These are phyloP conservation scores for Eremomyces bilateralis DNA, from an alignment of 495 filamentous ascomycete species.

Conservation along the genomic window DNA sequence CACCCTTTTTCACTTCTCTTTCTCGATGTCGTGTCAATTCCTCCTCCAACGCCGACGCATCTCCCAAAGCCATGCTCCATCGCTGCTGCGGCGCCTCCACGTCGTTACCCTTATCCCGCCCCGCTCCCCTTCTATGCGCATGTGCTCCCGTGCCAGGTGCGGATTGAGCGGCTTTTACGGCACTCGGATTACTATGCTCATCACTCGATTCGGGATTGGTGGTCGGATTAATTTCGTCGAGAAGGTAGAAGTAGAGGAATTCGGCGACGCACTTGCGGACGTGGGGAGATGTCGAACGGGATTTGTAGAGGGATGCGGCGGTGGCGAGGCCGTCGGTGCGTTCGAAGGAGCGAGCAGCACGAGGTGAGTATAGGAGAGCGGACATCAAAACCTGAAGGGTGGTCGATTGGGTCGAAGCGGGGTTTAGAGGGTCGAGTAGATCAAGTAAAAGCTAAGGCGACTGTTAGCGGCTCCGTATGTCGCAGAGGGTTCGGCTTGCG, in stretches of 20 bases:
- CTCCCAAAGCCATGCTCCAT: too few relatives aligned
- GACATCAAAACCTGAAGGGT: constrained; percentile 79
- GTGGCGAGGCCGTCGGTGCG: constrained; percentile 79
- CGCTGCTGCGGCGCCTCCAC: too few relatives aligned
- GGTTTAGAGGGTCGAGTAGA: constrained; percentile 81
- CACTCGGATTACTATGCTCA: too few relatives aligned
- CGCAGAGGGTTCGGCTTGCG: too few relatives aligned
- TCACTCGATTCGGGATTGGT: too few relatives aligned
- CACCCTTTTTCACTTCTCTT: constrained; percentile 10
- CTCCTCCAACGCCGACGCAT: constrained; percentile 21
- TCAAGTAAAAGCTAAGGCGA: constrained; percentile 58
- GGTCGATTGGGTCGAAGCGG: constrained; percentile 72
- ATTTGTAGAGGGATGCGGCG: constrained; percentile 84
- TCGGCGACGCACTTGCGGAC: constrained; percentile 88
- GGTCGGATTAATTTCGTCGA: too few relatives aligned
- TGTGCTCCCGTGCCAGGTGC: too few relatives aligned
- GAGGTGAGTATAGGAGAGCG: constrained; percentile 59
- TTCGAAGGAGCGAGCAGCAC: constrained; percentile 82
- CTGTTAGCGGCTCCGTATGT: constrained; percentile 34
- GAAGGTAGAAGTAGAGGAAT: constrained; percentile 96
- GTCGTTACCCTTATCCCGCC: too few relatives aligned
- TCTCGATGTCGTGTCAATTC: too few relatives aligned
- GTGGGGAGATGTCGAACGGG: constrained; percentile 53
- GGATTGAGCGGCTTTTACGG: too few relatives aligned
- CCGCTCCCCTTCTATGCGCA: too few relatives aligned